Conservation (phyloP, 495 filamentous ascomycete genomes). For the Penicillium argentinense region DNA sequence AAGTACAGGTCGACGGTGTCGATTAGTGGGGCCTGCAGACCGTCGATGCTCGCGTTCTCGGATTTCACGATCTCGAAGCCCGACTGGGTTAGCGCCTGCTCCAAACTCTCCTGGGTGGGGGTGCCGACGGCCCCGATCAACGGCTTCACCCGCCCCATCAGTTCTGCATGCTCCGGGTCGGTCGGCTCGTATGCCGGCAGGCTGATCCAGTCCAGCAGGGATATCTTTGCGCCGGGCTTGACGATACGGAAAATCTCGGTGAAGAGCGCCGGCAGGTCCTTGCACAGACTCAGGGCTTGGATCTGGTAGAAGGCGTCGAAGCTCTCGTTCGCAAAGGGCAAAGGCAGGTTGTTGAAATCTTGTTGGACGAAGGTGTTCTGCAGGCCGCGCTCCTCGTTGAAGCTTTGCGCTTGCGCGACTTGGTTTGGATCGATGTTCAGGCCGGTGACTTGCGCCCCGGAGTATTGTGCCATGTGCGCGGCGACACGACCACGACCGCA, state of each 20-base stretch:
- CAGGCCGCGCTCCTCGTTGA: conserved; percentile 50
- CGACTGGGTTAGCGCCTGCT: conserved; percentile 49
- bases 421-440: conserved; percentile 65
- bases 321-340: conserved; percentile 54
- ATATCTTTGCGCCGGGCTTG: conserved; percentile 58
- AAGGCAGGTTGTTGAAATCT: conserved; percentile 59
- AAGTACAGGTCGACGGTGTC: conserved; percentile 62
- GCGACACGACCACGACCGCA: conserved; percentile 62
- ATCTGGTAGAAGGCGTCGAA: conserved; percentile 68
- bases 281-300: conserved; percentile 61
- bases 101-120: conserved; percentile 54
- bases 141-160: conserved; percentile 63
- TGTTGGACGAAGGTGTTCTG: conserved; percentile 54
- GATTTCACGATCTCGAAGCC: conserved; percentile 55
- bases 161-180: conserved; percentile 53
- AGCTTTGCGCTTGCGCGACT: conserved; percentile 54
- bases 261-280: conserved; percentile 52
- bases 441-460: conserved; percentile 57
- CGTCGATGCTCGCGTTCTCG: conserved; percentile 59
- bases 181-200: conserved; percentile 53
- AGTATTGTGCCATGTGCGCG: conserved; percentile 58
- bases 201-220: conserved; percentile 60
- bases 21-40: conserved; percentile 58
- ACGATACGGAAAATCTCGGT: conserved; percentile 56
- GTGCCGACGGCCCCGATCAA: conserved; percentile 64